Evolutionary conservation across 2,329 filamentous ascomycete genomes (phyloP).

Genomic region (Clarireedia sp.): DNA sequence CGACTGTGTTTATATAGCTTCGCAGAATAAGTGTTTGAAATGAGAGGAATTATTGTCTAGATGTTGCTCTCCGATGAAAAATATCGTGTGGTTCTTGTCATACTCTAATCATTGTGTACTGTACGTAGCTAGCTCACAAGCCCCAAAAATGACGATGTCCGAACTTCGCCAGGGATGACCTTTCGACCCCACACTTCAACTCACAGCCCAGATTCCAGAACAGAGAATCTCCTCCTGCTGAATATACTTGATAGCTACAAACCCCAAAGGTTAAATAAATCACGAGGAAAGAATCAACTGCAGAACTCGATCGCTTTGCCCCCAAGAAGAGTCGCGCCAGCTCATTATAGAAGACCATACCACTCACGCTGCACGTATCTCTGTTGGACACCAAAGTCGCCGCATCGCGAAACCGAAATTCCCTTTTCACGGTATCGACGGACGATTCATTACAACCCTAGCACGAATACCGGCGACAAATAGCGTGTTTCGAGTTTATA

Average conservation of each 20-base stretch:
- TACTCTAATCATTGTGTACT: too few species aligned
- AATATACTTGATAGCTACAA: too few species aligned
- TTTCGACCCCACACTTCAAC: not conserved
- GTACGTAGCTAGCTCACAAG: too few species aligned
- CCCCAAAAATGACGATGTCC: not conserved
- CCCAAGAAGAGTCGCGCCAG: not conserved
- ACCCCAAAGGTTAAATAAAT: too few species aligned
- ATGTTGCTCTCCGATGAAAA: too few species aligned
- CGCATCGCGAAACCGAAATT: constrained; percentile 1
- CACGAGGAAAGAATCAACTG: too few species aligned
- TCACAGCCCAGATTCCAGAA: not conserved
- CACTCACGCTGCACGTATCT: not conserved
- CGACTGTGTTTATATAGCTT: not conserved
- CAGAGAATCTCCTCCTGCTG: too few species aligned
- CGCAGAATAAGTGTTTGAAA: not conserved
- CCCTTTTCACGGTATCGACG: not conserved
- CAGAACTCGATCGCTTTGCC: too few species aligned
- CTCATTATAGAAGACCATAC: not conserved
- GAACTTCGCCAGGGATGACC: not conserved
- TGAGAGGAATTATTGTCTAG: too few species aligned
- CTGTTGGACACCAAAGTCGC: not conserved
- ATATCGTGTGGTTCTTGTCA: too few species aligned
- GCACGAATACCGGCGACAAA: too few species aligned
- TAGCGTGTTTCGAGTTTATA: not conserved
- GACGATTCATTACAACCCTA: too few species aligned